A percentile compares a stretch with the other conserved stretches of the same genome.
phyloP scores from a whole-genome alignment of 2,329 filamentous ascomycete genomes.

The Aspergillus hortae region DNA sequence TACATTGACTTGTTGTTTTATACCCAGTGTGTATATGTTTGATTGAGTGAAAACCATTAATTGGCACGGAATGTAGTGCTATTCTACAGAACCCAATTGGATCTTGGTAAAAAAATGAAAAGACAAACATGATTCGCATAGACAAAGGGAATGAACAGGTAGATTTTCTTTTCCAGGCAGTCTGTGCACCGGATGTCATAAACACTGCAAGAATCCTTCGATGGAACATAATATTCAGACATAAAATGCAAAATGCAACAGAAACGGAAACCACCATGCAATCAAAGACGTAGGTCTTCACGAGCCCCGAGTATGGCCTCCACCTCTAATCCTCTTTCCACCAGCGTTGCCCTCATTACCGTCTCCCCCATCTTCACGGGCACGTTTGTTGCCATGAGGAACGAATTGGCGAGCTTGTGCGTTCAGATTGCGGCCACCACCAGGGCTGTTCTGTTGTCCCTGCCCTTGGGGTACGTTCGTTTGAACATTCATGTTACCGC shows the following conservation, averaged over 20 bases:
- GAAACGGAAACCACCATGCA: constrained; percentile 1
- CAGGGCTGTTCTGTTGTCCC: constrained; percentile 22
- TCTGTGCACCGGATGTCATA: background rate
- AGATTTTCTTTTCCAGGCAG: background rate
- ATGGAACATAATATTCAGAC: background rate
- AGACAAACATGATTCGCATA: background rate
- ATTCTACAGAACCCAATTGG: too few species aligned
- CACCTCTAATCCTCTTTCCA: constrained; percentile 49
- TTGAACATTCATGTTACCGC: constrained; percentile 42
- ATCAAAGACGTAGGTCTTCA: constrained; percentile 7
- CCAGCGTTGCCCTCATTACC: constrained; percentile 34
- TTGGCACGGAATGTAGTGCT: too few species aligned
- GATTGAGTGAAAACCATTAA: too few species aligned
- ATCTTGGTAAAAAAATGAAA: background rate
- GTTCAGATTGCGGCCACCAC: constrained; percentile 42
- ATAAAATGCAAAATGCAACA: background rate
- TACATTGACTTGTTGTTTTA: too few species aligned
- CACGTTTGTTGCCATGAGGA: constrained; percentile 55
- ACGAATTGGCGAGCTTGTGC: constrained; percentile 53
- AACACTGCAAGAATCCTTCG: background rate
- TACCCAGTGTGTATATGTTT: too few species aligned
- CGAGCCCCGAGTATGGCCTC: constrained; percentile 31
- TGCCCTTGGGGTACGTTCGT: constrained; percentile 29
- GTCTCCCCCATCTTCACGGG: constrained; percentile 49
- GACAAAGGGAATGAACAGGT: background rate